These are phyloP conservation scores for Aspergillus japonicus DNA, from an alignment of 2,329 filamentous ascomycete genomes.

Conservation along the genomic window DNA sequence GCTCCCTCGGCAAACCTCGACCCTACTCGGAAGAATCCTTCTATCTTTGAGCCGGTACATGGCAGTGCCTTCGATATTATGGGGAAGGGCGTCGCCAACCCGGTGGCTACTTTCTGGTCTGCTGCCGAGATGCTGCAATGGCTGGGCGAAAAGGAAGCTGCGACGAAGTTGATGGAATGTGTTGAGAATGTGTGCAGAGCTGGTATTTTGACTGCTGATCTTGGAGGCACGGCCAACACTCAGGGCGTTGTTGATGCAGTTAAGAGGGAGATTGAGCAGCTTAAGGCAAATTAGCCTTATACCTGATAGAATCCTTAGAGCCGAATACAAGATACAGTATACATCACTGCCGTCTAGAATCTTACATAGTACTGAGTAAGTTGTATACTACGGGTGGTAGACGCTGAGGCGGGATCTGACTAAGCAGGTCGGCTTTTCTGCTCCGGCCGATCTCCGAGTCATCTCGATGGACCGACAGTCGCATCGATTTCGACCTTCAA, in stretches of 20 bases:
- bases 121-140: constrained; percentile 66
- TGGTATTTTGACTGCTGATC: constrained; percentile 57
- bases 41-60: constrained; percentile 64
- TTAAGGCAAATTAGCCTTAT: not conserved
- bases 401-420: no score
- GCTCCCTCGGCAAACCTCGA: constrained; percentile 68
- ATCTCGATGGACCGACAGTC: not conserved
- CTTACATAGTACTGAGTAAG: no score
- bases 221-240: constrained; percentile 57
- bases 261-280: constrained; percentile 48
- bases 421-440: not conserved
- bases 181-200: constrained; percentile 59
- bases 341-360: no score
- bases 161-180: constrained; percentile 56
- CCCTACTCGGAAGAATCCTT: constrained; percentile 59
- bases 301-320: not conserved
- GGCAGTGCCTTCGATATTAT: constrained; percentile 64
- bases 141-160: constrained; percentile 58
- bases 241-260: constrained; percentile 59
- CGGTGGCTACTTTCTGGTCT: constrained; percentile 67
- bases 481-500: not conserved
- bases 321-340: no score
- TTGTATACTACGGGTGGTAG: no score
- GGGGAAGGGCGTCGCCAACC: constrained; percentile 60
- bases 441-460: not conserved